A percentile compares a stretch with the other conserved stretches of the same genome.
Conservation (phyloP, 139 green algal species). For the Dunaliella primolecta region DNA sequence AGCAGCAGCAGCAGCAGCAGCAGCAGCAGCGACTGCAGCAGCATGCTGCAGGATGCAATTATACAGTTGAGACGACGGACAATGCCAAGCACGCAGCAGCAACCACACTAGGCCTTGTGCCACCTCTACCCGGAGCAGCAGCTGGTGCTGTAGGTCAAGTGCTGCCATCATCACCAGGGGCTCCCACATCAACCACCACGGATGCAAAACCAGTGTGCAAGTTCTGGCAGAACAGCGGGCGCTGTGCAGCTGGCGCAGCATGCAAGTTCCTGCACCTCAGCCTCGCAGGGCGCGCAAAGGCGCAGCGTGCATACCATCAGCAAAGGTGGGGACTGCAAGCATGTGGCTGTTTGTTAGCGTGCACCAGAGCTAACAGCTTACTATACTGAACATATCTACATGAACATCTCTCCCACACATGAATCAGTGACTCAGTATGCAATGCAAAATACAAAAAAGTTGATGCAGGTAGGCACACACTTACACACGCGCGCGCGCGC, state of each 20-base stretch:
- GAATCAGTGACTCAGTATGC: too few species aligned
- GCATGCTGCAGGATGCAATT: too few species aligned
- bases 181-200: not conserved
- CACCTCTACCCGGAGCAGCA: too few species aligned
- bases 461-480: too few species aligned
- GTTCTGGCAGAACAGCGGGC: slow-evolving; percentile 53
- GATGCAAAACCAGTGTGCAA: slow-evolving; percentile 40
- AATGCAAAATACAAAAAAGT: too few species aligned
- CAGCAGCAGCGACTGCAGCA: too few species aligned
- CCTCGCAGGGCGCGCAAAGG: not conserved
- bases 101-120: too few species aligned
- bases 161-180: not conserved
- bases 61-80: too few species aligned
- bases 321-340: not conserved
- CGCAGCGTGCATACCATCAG: not conserved
- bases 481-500: too few species aligned
- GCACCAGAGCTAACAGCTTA: not conserved
- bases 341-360: not conserved
- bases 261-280: slow-evolving; percentile 45
- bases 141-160: not conserved
- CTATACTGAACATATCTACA: too few species aligned
- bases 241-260: slow-evolving; percentile 38
- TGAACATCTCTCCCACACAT: too few species aligned
- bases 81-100: too few species aligned
- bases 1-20: not conserved